Conservation (phyloP, 2,329 filamentous ascomycete species). For the Hypoxylon sp. region DNA sequence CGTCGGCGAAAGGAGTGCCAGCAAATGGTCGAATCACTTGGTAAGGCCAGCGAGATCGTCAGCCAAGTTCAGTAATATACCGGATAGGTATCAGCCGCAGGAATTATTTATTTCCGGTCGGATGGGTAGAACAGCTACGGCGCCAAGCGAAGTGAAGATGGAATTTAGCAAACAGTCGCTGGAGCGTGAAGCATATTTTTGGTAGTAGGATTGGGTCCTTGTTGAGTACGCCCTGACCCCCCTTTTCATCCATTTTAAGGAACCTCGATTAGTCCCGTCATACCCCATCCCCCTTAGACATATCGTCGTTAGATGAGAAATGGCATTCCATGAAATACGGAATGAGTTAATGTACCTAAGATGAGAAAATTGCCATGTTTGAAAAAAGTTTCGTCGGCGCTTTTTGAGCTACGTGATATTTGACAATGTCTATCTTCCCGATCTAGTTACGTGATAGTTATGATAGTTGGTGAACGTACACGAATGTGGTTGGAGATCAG, state of each 20-base stretch:
- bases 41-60: constrained; percentile 94
- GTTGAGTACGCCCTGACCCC: constrained; percentile 32
- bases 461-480: constrained; percentile 1
- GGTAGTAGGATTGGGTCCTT: constrained; percentile 28
- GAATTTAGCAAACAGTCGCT: constrained; percentile 12
- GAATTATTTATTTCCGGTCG: constrained; percentile 11
- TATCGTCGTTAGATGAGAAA: constrained; percentile 37
- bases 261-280: constrained; percentile 28
- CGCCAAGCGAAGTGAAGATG: constrained; percentile 12
- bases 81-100: constrained; percentile 5
- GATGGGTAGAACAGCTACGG: constrained; percentile 21
- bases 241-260: constrained; percentile 21
- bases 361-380: constrained; percentile 26
- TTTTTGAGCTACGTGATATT: constrained; percentile 8
- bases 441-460: not conserved
- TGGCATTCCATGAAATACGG: constrained; percentile 30
- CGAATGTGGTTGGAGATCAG: not conserved
- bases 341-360: constrained; percentile 41
- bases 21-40: constrained; percentile 97
- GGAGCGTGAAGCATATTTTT: constrained; percentile 21
- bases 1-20: constrained; percentile 97
- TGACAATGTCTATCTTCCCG: not conserved
- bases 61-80: constrained; percentile 76
- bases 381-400: not conserved
- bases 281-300: constrained; percentile 42